A percentile compares a stretch with the other conserved stretches of the same genome.
These are phyloP conservation scores for Ceratocystis variospora DNA, from an alignment of 2,329 filamentous ascomycete species.

Conservation along the genomic window DNA sequence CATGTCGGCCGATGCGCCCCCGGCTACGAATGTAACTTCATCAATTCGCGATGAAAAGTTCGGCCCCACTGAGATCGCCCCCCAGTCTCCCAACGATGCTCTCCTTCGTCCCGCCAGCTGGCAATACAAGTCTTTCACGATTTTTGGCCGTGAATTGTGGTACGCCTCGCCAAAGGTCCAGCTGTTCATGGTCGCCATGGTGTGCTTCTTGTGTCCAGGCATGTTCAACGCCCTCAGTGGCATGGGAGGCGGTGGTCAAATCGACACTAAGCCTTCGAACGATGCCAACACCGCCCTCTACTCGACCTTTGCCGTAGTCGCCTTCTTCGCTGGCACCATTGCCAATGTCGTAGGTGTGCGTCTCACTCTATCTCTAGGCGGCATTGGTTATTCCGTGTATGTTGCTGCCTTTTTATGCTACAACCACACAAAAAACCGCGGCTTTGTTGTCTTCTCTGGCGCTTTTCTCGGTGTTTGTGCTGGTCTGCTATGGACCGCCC, in stretches of 20 bases:
- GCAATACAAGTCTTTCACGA: conserved; percentile 51
- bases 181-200: conserved; percentile 49
- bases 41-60: conserved; percentile 20
- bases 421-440: conserved; percentile 51
- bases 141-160: conserved; percentile 45
- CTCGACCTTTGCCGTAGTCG: conserved; percentile 54
- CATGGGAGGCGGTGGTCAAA: conserved; percentile 49
- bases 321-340: conserved; percentile 61
- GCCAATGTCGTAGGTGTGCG: conserved; percentile 63
- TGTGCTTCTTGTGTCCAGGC: conserved; percentile 51
- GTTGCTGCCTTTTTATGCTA: conserved; percentile 56
- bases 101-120: conserved; percentile 38
- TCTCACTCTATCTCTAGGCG: conserved; percentile 54
- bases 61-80: conserved; percentile 12
- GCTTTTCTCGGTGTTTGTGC: conserved; percentile 65
- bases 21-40: background rate
- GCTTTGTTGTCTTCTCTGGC: conserved; percentile 65
- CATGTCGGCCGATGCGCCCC: conserved; percentile 5
- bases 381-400: conserved; percentile 65
- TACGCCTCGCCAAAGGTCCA: conserved; percentile 63
- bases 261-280: conserved; percentile 43
- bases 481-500: conserved; percentile 67
- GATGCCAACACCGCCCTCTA: conserved; percentile 59
- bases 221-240: conserved; percentile 58
- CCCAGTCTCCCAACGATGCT: conserved; percentile 8